These are phyloP conservation scores for Termitomyces sp. DNA, from an alignment of 768 basidiomycete genomes.

Conservation along the genomic window DNA sequence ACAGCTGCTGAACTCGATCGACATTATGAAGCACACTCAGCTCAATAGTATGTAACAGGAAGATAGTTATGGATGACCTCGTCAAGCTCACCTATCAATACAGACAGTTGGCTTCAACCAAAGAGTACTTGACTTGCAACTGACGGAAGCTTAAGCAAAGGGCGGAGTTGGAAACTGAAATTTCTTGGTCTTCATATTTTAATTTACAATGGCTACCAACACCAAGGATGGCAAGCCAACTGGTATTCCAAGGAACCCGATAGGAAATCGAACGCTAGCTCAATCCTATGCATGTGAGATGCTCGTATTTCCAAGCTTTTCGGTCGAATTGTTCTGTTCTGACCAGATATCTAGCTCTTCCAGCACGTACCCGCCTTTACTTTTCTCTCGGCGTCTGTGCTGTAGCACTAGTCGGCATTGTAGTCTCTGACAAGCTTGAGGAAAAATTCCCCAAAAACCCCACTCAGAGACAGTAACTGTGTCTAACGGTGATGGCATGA, in stretches of 20 bases:
- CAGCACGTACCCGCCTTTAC: conserved; percentile 50
- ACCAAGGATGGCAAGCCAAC: conserved; percentile 6
- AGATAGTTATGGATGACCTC: too few species aligned
- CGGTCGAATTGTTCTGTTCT: conserved; percentile 15
- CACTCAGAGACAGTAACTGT: conserved; percentile 16
- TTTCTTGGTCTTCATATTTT: neutral
- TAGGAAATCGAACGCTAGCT: conserved; percentile 29
- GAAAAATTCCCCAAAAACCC: conserved; percentile 30
- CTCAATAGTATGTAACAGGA: too few species aligned
- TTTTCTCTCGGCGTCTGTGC: conserved; percentile 49
- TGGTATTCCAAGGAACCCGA: conserved; percentile 17
- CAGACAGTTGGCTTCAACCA: too few species aligned
- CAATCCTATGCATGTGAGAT: conserved; percentile 40
- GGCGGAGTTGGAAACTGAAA: conserved; percentile 6
- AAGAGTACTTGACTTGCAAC: too few species aligned
- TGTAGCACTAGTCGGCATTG: conserved; percentile 45
- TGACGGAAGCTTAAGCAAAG: too few species aligned
- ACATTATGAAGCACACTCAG: too few species aligned
- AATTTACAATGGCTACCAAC: conserved; percentile 2
- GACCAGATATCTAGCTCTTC: conserved; percentile 40
- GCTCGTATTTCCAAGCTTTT: neutral
- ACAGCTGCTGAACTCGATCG: too few species aligned
- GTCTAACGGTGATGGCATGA: neutral
- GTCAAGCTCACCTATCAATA: too few species aligned
- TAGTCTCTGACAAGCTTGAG: conserved; percentile 53